phyloP scores from a whole-genome alignment of 164 flowering plant genomes.

The Hamamelis virginiana region DNA sequence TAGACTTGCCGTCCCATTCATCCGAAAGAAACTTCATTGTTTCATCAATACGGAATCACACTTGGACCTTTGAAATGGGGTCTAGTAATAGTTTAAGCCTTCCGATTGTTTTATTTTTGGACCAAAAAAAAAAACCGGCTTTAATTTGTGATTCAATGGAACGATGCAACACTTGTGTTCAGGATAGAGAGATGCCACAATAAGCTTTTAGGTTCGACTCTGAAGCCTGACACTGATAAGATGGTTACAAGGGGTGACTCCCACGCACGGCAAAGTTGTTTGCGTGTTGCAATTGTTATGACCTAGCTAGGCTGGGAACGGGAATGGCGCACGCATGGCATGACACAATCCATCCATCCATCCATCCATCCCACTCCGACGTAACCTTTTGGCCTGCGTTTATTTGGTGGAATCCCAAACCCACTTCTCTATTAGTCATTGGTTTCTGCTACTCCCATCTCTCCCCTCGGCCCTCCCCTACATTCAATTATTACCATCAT shows the following conservation, averaged over 20 bases:
- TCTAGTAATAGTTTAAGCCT: no score
- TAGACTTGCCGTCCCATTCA: not conserved
- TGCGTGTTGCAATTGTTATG: conserved; percentile 11
- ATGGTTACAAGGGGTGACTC: conserved; percentile 11
- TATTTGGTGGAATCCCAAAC: conserved; percentile 3
- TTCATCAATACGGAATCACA: not conserved
- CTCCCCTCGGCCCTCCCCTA: no score
- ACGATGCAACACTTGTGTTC: conserved; percentile 1
- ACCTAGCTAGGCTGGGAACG: not conserved
- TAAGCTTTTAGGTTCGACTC: not conserved
- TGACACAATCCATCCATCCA: conserved; percentile 11
- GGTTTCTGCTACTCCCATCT: not conserved
- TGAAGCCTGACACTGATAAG: conserved; percentile 19
- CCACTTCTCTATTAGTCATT: not conserved
- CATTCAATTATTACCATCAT: not conserved
- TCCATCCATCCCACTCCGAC: conserved; percentile 23
- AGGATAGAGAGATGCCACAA: conserved; percentile 6
- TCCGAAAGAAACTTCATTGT: not conserved
- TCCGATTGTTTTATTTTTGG: no score
- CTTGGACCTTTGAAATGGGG: not conserved
- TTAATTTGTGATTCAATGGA: not conserved
- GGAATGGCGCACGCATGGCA: conserved; percentile 17
- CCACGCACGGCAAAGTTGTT: not conserved
- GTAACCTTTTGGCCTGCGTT: conserved; percentile 17
- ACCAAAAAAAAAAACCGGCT: no score